Evolutionary conservation across 768 basidiomycete genomes (phyloP).

Genomic region (Amanita inopinata): DNA sequence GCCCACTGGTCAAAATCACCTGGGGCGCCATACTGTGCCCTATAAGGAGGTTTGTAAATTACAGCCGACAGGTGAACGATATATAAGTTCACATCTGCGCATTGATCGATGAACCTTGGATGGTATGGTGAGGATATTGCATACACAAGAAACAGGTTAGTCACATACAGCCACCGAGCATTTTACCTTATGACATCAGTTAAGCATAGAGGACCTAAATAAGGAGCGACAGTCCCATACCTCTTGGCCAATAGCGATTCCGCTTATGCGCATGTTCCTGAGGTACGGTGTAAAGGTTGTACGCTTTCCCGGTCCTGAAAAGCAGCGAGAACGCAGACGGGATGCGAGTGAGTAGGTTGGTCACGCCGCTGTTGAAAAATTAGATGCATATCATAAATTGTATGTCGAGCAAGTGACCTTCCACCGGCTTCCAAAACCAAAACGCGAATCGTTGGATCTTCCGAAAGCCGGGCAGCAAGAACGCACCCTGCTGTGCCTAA

Average conservation of each 20-base stretch:
- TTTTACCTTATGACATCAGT: conserved; percentile 36
- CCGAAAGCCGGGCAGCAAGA: conserved; percentile 47
- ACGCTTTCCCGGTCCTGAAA: conserved; percentile 37
- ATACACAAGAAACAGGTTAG: background rate
- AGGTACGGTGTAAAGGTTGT: conserved; percentile 42
- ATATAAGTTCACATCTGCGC: conserved; percentile 42
- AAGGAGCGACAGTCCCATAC: conserved; percentile 20
- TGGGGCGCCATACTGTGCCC: conserved; percentile 61
- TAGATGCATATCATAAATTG: conserved; percentile 1
- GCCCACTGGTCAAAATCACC: conserved; percentile 69
- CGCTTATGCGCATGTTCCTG: conserved; percentile 37
- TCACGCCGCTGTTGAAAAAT: conserved; percentile 27
- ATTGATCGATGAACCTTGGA: conserved; percentile 55
- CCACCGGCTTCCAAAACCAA: conserved; percentile 48
- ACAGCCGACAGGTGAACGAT: background rate
- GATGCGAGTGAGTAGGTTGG: conserved; percentile 26
- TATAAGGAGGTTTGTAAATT: conserved; percentile 8
- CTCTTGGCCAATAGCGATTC: conserved; percentile 53
- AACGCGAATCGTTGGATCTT: conserved; percentile 40
- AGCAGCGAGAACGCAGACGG: conserved; percentile 32
- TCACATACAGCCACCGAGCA: conserved; percentile 60
- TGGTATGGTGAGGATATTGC: background rate
- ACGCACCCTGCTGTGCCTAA: conserved; percentile 52
- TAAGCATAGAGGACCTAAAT: background rate
- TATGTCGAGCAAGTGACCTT: conserved; percentile 29